A percentile compares a stretch with the other conserved stretches of the same genome.
phyloP scores from a whole-genome alignment of 306 rosid genomes.

The Lathyrus sativus region DNA sequence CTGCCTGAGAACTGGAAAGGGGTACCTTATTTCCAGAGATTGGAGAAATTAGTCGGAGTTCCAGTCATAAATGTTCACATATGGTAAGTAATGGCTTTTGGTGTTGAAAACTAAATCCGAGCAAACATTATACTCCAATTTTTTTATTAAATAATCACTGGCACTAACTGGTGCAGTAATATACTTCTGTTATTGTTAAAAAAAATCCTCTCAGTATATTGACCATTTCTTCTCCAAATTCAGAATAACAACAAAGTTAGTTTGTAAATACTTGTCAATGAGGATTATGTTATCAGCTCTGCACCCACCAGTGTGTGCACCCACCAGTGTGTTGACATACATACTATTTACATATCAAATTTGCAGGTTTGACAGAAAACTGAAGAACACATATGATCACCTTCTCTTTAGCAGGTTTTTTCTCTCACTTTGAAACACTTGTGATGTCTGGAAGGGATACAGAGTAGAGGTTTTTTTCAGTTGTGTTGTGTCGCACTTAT shows the following conservation, averaged over 20 bases:
- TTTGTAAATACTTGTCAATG: constrained; percentile 26
- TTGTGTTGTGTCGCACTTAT: constrained; percentile 3
- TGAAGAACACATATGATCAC: constrained; percentile 93
- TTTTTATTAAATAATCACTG: not conserved
- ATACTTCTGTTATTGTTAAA: constrained; percentile 9
- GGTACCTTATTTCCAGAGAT: constrained; percentile 86
- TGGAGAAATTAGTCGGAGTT: constrained; percentile 92
- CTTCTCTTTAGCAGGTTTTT: constrained; percentile 96
- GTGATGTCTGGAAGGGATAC: constrained; percentile 33
- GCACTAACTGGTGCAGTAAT: constrained; percentile 25
- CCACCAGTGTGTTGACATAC: constrained; percentile 31
- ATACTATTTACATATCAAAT: constrained; percentile 6
- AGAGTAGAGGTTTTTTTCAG: not conserved
- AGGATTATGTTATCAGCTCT: constrained; percentile 29
- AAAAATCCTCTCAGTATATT: constrained; percentile 21
- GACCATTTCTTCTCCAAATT: constrained; percentile 4
- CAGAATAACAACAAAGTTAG: constrained; percentile 6
- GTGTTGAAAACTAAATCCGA: constrained; percentile 8
- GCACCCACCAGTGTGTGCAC: constrained; percentile 14
- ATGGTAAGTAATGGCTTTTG: constrained; percentile 63
- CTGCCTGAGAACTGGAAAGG: constrained; percentile 86
- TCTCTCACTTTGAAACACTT: constrained; percentile 38
- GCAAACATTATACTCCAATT: constrained; percentile 18
- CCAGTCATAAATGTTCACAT: constrained; percentile 95
- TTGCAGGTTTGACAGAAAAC: constrained; percentile 94